Evolutionary conservation across 2,329 filamentous ascomycete genomes (phyloP).

Genomic region (Rhynchosporium graminicola): DNA sequence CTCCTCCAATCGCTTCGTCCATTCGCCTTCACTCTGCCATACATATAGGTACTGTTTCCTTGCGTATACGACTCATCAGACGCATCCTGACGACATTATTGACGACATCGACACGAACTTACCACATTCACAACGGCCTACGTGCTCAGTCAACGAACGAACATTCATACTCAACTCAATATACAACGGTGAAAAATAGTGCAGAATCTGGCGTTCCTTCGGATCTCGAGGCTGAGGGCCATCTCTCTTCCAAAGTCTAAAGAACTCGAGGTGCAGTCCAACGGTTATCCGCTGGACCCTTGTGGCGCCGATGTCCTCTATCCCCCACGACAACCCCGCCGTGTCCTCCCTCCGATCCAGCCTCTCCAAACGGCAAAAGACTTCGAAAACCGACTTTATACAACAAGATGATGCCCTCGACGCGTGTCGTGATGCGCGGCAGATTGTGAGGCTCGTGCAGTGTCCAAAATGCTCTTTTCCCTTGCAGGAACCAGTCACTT

Average conservation of each 20-base stretch:
- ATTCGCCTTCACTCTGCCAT: neutral
- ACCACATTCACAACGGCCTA: neutral
- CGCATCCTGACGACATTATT: slow-evolving; percentile 7
- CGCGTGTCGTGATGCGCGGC: slow-evolving; percentile 57
- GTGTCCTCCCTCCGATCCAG: slow-evolving; percentile 24
- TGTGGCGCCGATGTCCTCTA: slow-evolving; percentile 31
- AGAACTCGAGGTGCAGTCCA: slow-evolving; percentile 20
- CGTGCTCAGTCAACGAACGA: neutral
- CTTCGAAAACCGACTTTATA: slow-evolving; percentile 3
- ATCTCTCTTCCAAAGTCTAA: slow-evolving; percentile 11
- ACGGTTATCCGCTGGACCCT: slow-evolving; percentile 24
- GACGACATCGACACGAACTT: slow-evolving; percentile 2
- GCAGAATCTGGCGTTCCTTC: slow-evolving; percentile 13
- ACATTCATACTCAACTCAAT: neutral
- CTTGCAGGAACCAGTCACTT: slow-evolving; percentile 66
- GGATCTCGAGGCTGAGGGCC: slow-evolving; percentile 18
- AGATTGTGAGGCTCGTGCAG: slow-evolving; percentile 73
- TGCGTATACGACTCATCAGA: slow-evolving; percentile 7
- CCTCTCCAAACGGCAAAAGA: slow-evolving; percentile 18
- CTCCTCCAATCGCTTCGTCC: neutral
- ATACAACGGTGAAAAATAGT: neutral
- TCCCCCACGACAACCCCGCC: slow-evolving; percentile 28
- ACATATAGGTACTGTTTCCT: neutral
- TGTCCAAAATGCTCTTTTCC: slow-evolving; percentile 73
- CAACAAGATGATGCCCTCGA: slow-evolving; percentile 42